Percentiles rank a stretch among this genome's conserved stretches.
These are phyloP conservation scores for Colletotrichum orchidophilum DNA, from an alignment of 2,329 filamentous ascomycete species.

Conservation along the genomic window DNA sequence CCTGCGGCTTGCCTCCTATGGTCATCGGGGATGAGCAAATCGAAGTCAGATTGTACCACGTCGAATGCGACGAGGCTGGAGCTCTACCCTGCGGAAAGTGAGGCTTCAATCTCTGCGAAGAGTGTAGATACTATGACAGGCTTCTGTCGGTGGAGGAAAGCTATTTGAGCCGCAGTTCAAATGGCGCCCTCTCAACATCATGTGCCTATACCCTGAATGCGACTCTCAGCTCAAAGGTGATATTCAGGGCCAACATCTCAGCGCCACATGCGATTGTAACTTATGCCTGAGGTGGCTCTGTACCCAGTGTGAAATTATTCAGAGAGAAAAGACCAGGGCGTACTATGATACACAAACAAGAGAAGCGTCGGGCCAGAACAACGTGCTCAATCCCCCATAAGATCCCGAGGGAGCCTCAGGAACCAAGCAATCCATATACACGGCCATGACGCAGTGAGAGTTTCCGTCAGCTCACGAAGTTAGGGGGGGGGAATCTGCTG, in stretches of 20 bases:
- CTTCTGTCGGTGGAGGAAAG: background rate
- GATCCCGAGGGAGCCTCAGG: background rate
- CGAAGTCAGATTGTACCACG: slow-evolving; percentile 21
- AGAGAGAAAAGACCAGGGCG: background rate
- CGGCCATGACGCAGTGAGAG: background rate
- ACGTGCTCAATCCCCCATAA: background rate
- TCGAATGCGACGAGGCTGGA: slow-evolving; percentile 13
- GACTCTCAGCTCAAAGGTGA: slow-evolving; percentile 12
- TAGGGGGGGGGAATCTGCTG: background rate
- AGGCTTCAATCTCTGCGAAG: slow-evolving; percentile 27
- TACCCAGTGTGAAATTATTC: background rate
- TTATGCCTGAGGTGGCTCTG: slow-evolving; percentile 30
- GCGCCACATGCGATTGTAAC: slow-evolving; percentile 29
- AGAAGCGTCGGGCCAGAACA: background rate
- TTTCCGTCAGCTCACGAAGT: background rate
- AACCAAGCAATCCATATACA: background rate
- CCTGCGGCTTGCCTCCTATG: background rate
- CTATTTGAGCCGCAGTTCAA: slow-evolving; percentile 18
- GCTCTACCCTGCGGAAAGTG: slow-evolving; percentile 12
- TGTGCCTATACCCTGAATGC: slow-evolving; percentile 27
- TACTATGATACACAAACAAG: slow-evolving; percentile 14
- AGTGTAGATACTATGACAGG: slow-evolving; percentile 23
- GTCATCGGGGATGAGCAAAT: slow-evolving; percentile 13
- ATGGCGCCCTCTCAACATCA: slow-evolving; percentile 10
- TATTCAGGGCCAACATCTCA: slow-evolving; percentile 7